A percentile compares a stretch with the other conserved stretches of the same genome.
Conservation (phyloP, 2,329 filamentous ascomycete genomes). For the Sphaerulina vaccinii region DNA sequence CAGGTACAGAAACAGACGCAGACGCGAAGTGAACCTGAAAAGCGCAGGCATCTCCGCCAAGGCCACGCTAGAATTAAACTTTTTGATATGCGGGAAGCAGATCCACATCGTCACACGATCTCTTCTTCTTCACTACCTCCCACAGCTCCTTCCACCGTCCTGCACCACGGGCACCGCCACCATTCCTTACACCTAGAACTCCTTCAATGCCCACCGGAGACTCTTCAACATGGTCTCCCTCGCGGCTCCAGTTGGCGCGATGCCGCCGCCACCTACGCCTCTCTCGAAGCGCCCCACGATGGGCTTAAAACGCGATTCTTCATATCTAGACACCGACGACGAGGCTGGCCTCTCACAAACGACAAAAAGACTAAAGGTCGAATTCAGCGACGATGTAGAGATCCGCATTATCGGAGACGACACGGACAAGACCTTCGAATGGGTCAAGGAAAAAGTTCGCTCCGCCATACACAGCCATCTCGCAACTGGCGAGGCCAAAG, state of each 20-base stretch:
- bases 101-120: too few species aligned
- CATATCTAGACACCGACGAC: slow-evolving; percentile 40
- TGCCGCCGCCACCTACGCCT: slow-evolving; percentile 37
- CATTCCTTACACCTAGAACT: not conserved
- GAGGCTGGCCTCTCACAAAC: slow-evolving; percentile 37
- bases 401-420: slow-evolving; percentile 47
- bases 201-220: slow-evolving; percentile 14
- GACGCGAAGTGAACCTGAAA: too few species aligned
- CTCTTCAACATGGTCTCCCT: slow-evolving; percentile 37
- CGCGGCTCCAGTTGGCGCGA: slow-evolving; percentile 31
- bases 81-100: too few species aligned
- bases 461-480: slow-evolving; percentile 45
- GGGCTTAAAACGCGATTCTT: slow-evolving; percentile 39
- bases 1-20: too few species aligned
- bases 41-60: too few species aligned
- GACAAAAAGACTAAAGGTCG: slow-evolving; percentile 48
- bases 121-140: too few species aligned
- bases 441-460: slow-evolving; percentile 62
- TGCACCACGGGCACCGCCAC: slow-evolving; percentile 3
- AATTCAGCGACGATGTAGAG: slow-evolving; percentile 50
- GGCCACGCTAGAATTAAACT: too few species aligned
- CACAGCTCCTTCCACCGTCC: too few species aligned
- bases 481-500: slow-evolving; percentile 44
- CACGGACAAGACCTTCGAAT: slow-evolving; percentile 54
- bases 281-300: slow-evolving; percentile 35